These are phyloP conservation scores for Sphaerostilbella broomeana DNA, from an alignment of 2,329 filamentous ascomycete genomes.

Conservation along the genomic window DNA sequence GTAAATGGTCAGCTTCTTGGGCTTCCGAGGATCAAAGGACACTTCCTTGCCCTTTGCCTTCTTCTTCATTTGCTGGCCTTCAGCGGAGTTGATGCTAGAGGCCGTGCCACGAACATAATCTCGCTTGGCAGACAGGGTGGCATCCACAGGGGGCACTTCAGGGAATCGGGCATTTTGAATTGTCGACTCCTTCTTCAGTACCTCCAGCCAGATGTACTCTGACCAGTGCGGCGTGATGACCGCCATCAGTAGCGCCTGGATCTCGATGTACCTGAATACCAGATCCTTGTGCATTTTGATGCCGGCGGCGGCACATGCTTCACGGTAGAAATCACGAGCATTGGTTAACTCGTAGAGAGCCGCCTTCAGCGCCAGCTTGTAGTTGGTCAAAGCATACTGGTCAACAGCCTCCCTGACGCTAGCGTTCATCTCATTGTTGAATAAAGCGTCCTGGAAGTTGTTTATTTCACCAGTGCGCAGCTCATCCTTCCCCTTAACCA, in stretches of 20 bases:
- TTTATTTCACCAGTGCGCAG: conserved; percentile 72
- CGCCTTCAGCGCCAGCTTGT: conserved; percentile 73
- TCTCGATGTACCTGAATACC: conserved; percentile 72
- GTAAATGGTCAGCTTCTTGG: conserved; percentile 87
- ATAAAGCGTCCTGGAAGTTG: conserved; percentile 78
- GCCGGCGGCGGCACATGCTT: conserved; percentile 67
- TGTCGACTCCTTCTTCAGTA: conserved; percentile 68
- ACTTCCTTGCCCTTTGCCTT: conserved; percentile 86
- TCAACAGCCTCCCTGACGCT: conserved; percentile 71
- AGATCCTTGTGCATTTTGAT: conserved; percentile 83
- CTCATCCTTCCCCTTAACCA: conserved; percentile 57
- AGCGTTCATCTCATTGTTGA: conserved; percentile 86
- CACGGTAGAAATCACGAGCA: conserved; percentile 85
- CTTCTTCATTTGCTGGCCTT: conserved; percentile 77
- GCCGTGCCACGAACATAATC: conserved; percentile 74
- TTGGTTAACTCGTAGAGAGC: conserved; percentile 86
- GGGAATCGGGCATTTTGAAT: conserved; percentile 64
- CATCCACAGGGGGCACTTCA: conserved; percentile 56
- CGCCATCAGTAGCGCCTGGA: conserved; percentile 75
- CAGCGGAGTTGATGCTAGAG: conserved; percentile 72
- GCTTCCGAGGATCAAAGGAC: conserved; percentile 80
- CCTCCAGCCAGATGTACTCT: conserved; percentile 89
- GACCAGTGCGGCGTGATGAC: conserved; percentile 90
- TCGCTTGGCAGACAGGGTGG: conserved; percentile 66
- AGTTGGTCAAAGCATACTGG: conserved; percentile 74